Evolutionary conservation across 768 basidiomycete genomes (phyloP), one percentile per base, ranked within the genome.

Genomic region (Phylloporus arenicola): DNA sequence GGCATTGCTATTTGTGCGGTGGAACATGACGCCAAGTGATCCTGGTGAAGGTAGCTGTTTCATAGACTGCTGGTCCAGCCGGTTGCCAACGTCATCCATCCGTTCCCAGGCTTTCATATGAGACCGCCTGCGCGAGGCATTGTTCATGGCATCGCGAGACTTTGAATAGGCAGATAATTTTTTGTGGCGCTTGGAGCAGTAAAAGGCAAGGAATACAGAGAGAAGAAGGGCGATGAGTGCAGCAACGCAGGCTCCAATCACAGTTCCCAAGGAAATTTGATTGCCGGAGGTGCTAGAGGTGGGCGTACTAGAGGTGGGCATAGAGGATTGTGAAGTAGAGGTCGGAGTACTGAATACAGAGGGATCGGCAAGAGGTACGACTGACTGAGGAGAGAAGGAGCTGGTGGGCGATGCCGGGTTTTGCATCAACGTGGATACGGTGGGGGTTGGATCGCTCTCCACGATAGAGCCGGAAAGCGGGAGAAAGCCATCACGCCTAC

Each of bases 221-320:
- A 74, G 59, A 27, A 75, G 71, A 40, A 82, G 77, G 34, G 76
- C 76, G 17, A 61, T 27, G 57, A 86, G 75, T 22, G 82, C 80
- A 4, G 77, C 84, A 1, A 84, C 69, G 54, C 85, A 87, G 19
- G 76, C 75, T 4, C 77, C 85, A 30, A 88, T 70, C 30, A 85
- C 83, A 6, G 81, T 77, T 50, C 75, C 71, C 1, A 73, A 33
- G 1, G 73, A 50, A 22, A 68, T 65, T 25, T 65, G 51, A 30
- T 48, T 45, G 3, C 30, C 30, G 19, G 66, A 51, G 3, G 67
- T 43, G 17, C 49, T 4, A 8, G 53, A 29, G 12, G 65, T 25
- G 14, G 1, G 13, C 25, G 53, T 3, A 6, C 47, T 43, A 19
- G 54, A 11, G 12, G 58, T 38, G 9, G 55, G 29, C 3, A 58